Base-by-base conservation (phyloP, 2,329 filamentous ascomycete genomes). In the Aspergillus oerlinghausenensis region DNA sequence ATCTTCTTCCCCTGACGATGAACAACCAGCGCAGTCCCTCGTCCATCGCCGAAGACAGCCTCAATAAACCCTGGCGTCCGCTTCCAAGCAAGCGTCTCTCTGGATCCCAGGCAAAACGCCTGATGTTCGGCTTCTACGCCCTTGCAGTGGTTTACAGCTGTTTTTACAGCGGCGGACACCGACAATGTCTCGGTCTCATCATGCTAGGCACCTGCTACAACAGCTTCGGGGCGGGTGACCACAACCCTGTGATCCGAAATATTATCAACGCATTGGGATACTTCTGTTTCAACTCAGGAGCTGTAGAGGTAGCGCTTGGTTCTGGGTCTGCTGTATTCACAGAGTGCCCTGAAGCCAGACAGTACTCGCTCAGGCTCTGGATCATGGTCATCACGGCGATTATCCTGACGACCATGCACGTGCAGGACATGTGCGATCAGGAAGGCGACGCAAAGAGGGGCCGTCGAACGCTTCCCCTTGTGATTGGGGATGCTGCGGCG, bases 21-120 rank as follows among this genome's bases (percentile, higher is more conserved):
- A 68, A 69, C 35, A 78, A 79, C 60, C 76, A 78, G 55, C 68
- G 74, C 2, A 59, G 63, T 2, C 60, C 67, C 2, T 61, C 60
- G 3, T 66, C 75, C 3, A 60, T 75, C 8, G 49, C 58, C 0
- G 77, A 79, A 56, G 77, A 79, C 60, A 32, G 47, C 0, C 52
- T 74, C 51, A 79, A 79, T 67, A 79, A 78, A 53, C 73, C 75
- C 19, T 69, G 67, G 63, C 63, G 72, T 4, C 68, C 71, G 0
- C 56, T 75, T 11, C 67, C 71, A 3, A 55, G 59, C 2, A 59
- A 61, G 5, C 62, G 64, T 1, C 58, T 73, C 3, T 65, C 62
- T 4, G 40, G 50, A 1, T 9, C 35, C 1, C 52, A 65, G 11
- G 60, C 63, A 0, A 56, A 58, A 3, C 40, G 35, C 17, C 48